Percentiles rank a stretch among this genome's conserved stretches.
phyloP scores from a whole-genome alignment of 257 asterid genomes.

The Oldenlandia corymbosa region DNA sequence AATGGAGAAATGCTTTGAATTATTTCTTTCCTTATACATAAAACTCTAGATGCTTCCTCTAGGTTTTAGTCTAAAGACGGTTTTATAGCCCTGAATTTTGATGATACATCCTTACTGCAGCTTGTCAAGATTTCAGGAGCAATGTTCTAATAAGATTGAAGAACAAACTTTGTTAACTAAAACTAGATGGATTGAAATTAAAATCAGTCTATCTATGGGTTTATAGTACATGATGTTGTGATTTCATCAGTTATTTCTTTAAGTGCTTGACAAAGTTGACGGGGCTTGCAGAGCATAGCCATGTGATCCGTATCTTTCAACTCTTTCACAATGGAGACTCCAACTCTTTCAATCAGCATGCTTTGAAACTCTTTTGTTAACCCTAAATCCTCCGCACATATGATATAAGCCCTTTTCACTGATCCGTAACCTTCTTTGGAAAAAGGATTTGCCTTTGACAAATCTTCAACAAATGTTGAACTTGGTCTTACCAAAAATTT shows the following conservation, averaged over 20 bases:
- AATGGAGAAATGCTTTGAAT: no score
- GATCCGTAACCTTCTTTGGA: conserved; percentile 22
- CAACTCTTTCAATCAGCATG: conserved; percentile 10
- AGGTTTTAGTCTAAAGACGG: background rate
- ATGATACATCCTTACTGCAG: conserved; percentile 36
- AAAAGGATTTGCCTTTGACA: conserved; percentile 1
- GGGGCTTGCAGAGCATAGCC: conserved; percentile 33
- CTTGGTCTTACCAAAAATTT: conserved; percentile 21
- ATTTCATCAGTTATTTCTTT: conserved; percentile 3
- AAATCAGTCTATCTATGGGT: no score
- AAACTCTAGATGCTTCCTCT: background rate
- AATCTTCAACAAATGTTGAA: conserved; percentile 15
- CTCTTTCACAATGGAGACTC: conserved; percentile 36
- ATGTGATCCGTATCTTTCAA: conserved; percentile 36
- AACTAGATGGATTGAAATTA: no score
- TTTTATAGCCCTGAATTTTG: background rate
- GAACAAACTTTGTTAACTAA: background rate
- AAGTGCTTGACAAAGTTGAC: conserved; percentile 16
- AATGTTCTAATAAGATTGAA: conserved; percentile 28
- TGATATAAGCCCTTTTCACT: conserved; percentile 24
- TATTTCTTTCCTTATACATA: no score
- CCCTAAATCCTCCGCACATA: conserved; percentile 21
- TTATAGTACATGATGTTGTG: no score
- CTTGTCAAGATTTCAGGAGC: conserved; percentile 62
- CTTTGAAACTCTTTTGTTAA: conserved; percentile 23